A percentile compares a stretch with the other conserved stretches of the same genome.
Evolutionary conservation across 176 grass and related monocot genomes (phyloP).

Genomic region (Miscanthus lutarioriparius): DNA sequence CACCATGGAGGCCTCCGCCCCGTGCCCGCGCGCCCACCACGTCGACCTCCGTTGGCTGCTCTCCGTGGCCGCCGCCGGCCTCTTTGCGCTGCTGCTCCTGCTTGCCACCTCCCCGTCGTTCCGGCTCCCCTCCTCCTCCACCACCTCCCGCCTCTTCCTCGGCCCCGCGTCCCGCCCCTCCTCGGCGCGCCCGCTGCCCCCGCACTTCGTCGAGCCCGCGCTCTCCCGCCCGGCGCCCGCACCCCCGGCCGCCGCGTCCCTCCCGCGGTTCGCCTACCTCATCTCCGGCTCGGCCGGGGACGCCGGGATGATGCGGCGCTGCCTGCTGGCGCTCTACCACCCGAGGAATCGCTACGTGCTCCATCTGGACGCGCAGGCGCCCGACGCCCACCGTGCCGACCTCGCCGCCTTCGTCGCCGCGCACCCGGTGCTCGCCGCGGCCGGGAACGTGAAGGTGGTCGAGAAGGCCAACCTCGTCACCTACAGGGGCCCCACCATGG

Average conservation of each 20-base stretch:
- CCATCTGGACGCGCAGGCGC: conserved; percentile 74
- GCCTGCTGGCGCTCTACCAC: conserved; percentile 83
- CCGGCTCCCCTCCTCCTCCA: conserved; percentile 16
- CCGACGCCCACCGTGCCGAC: conserved; percentile 45
- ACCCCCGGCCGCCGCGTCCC: neutral
- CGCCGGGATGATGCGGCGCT: conserved; percentile 49
- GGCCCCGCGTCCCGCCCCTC: neutral
- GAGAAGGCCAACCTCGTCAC: conserved; percentile 83
- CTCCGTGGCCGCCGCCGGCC: conserved; percentile 35
- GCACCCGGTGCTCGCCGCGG: conserved; percentile 47
- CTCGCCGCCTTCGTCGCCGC: conserved; percentile 47
- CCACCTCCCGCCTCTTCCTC: conserved; percentile 21
- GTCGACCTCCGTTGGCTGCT: conserved; percentile 49
- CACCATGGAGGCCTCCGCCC: conserved; percentile 31
- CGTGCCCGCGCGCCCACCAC: neutral
- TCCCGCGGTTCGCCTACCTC: conserved; percentile 68
- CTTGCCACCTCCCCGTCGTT: conserved; percentile 22
- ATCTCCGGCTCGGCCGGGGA: conserved; percentile 64
- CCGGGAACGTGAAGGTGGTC: conserved; percentile 62
- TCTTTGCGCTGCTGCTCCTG: conserved; percentile 45
- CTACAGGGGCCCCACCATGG: conserved; percentile 87
- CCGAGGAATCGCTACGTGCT: conserved; percentile 80
- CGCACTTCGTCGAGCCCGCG: conserved; percentile 52
- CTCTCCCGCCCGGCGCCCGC: conserved; percentile 8
- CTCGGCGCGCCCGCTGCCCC: neutral